Evolutionary conservation across 2,329 filamentous ascomycete genomes (phyloP), one percentile per base, ranked within the genome.

Genomic region (Apiospora pterosperma): DNA sequence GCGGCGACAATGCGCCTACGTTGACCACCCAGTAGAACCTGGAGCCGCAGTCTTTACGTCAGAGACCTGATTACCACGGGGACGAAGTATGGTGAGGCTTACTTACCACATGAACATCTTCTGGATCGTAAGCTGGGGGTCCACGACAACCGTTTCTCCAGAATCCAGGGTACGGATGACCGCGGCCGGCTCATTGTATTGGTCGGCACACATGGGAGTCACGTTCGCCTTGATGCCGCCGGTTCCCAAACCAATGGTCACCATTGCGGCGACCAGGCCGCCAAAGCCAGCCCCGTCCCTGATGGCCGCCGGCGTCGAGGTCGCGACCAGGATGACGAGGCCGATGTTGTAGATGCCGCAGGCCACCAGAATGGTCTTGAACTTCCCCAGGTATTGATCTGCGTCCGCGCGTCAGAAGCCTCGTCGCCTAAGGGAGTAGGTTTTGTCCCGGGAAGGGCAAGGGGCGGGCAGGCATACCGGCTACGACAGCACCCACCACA

Each of bases 221-320:
- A 84, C 82, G 68, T 90, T 91, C 69, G 86, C 85, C 79, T 91
- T 91, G 80, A 92, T 90, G 66, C 87, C 87, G 69, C 89, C 89
- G 2, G 88, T 90, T 62, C 88, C 89, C 14, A 90, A 74, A 66
- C 88, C 89, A 66, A 90, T 88, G 67, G 90, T 74, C 69, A 91
- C 79, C 64, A 90, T 82, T 65, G 83, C 82, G 1, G 82, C 75
- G 59, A 87, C 81, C 69, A 86, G 83, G 1, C 83, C 82, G 7
- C 79, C 81, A 44, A 86, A 77, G 11, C 83, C 75, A 21, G 79
- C 77, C 6, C 76, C 76, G 23, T 76, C 69, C 12, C 74, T 74
- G 63, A 80, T 71, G 2, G 77, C 70, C 1, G 67, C 65, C 0
- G 79, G 78, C 2, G 81, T 76, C 0, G 85, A 79, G 0, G 85